These are phyloP conservation scores for Neurospora discreta DNA, from an alignment of 495 filamentous ascomycete species.

Conservation along the genomic window DNA sequence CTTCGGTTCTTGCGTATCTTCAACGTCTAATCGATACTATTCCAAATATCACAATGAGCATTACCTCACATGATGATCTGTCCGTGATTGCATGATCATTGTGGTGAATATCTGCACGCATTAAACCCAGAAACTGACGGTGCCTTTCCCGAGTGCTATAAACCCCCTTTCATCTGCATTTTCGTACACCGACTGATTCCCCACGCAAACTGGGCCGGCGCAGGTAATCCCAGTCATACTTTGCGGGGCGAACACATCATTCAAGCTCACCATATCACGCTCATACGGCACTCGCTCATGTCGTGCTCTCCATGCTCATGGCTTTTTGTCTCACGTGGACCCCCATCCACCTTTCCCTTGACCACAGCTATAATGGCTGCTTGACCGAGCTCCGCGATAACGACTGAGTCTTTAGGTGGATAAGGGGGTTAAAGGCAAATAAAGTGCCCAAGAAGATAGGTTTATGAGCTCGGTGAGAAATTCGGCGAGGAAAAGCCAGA, in stretches of 20 bases:
- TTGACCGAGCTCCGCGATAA: not conserved
- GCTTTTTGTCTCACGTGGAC: not conserved
- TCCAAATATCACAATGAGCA: not conserved
- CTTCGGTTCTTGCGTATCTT: not conserved
- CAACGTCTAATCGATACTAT: slow-evolving; percentile 12
- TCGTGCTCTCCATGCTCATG: not conserved
- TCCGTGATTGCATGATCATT: not conserved
- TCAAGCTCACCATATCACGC: not conserved
- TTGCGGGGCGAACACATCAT: not conserved
- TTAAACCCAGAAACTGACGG: not conserved
- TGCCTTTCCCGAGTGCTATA: not conserved
- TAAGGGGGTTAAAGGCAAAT: not conserved
- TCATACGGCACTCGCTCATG: not conserved
- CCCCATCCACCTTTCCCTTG: not conserved
- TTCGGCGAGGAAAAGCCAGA: not conserved
- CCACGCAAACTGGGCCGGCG: not conserved
- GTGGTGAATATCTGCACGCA: not conserved
- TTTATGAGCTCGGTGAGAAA: not conserved
- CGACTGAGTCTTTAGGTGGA: not conserved
- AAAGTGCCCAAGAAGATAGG: not conserved
- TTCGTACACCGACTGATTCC: not conserved
- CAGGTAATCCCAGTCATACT: not conserved
- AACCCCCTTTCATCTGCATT: not conserved
- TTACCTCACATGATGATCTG: not conserved
- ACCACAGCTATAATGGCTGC: not conserved